Evolutionary conservation across 495 filamentous ascomycete genomes (phyloP).

Genomic region (Saxispiralis lemnorum): DNA sequence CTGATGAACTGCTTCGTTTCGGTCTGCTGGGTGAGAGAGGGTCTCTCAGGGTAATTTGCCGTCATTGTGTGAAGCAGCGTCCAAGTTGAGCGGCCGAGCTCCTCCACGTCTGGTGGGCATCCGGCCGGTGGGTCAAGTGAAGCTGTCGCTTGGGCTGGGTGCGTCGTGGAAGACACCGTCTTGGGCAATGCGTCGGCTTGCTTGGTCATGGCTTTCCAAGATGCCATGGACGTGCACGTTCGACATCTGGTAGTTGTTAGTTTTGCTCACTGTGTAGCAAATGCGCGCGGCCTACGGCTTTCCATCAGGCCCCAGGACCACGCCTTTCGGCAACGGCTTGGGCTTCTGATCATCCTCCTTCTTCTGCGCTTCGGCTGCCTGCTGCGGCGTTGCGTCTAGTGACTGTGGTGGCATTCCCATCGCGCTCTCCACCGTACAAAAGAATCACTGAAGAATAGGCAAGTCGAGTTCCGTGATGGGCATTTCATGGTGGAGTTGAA

Average conservation of each 20-base stretch:
- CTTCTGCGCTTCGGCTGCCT: slow-evolving; percentile 4
- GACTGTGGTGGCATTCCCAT: slow-evolving; percentile 19
- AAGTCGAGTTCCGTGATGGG: slow-evolving; percentile 10
- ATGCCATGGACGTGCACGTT: slow-evolving; percentile 58
- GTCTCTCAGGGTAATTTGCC: slow-evolving; percentile 59
- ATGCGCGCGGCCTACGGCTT: slow-evolving; percentile 56
- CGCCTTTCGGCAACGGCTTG: slow-evolving; percentile 50
- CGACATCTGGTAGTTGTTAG: slow-evolving; percentile 49
- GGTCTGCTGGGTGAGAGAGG: slow-evolving; percentile 45
- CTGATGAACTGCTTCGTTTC: slow-evolving; percentile 64
- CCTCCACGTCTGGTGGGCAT: slow-evolving; percentile 62
- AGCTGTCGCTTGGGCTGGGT: slow-evolving; percentile 12
- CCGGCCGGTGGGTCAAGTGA: slow-evolving; percentile 18
- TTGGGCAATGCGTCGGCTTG: slow-evolving; percentile 18
- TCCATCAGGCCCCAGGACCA: slow-evolving; percentile 78
- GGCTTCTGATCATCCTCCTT: slow-evolving; percentile 14
- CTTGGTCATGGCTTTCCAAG: slow-evolving; percentile 53
- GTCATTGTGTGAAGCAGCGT: slow-evolving; percentile 83
- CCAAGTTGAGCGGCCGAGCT: slow-evolving; percentile 73
- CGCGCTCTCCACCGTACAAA: slow-evolving; percentile 13
- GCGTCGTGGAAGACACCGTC: slow-evolving; percentile 12
- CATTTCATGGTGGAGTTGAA: slow-evolving; percentile 4
- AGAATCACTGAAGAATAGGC: slow-evolving; percentile 17
- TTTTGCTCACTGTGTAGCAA: slow-evolving; percentile 5
- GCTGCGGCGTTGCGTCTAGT: slow-evolving; percentile 13